Percentiles rank a stretch among this genome's conserved stretches.
Evolutionary conservation across 73 alveolate genomes (phyloP).

Genomic region (Stentor coeruleus): DNA sequence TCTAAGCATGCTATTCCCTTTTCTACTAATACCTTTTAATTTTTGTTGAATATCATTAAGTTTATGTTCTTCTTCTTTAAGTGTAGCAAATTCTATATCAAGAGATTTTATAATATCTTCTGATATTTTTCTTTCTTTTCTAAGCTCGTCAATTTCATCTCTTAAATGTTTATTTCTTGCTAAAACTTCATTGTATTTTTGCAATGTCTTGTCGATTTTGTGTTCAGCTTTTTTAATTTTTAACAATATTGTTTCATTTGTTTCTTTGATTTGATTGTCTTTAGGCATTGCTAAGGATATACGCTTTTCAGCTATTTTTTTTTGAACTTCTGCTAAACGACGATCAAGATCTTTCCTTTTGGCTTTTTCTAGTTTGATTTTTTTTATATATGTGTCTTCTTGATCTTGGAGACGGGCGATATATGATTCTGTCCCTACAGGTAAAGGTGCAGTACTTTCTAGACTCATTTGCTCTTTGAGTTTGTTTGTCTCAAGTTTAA

Average conservation of each 20-base stretch:
- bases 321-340: neutral
- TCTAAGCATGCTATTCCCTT: too few relatives aligned
- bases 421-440: conserved; percentile 20
- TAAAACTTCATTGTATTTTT: conserved; percentile 72
- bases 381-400: conserved; percentile 16
- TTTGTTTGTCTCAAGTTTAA: neutral
- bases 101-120: conserved; percentile 52
- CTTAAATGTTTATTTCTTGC: conserved; percentile 71
- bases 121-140: conserved; percentile 73
- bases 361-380: conserved; percentile 2
- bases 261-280: conserved; percentile 3
- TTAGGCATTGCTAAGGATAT: neutral
- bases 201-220: conserved; percentile 59
- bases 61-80: too few relatives aligned
- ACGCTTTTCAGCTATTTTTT: conserved; percentile 8
- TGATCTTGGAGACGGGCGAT: conserved; percentile 29
- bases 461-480: neutral
- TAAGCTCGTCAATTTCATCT: conserved; percentile 66
- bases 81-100: neutral
- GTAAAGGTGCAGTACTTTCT: neutral
- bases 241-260: conserved; percentile 23
- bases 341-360: neutral
- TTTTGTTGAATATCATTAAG: neutral
- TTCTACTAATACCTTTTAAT: too few relatives aligned
- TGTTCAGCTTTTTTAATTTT: conserved; percentile 58